Evolutionary conservation across 2,329 filamentous ascomycete species (phyloP).

Genomic region (Cytospora chrysosperma): DNA sequence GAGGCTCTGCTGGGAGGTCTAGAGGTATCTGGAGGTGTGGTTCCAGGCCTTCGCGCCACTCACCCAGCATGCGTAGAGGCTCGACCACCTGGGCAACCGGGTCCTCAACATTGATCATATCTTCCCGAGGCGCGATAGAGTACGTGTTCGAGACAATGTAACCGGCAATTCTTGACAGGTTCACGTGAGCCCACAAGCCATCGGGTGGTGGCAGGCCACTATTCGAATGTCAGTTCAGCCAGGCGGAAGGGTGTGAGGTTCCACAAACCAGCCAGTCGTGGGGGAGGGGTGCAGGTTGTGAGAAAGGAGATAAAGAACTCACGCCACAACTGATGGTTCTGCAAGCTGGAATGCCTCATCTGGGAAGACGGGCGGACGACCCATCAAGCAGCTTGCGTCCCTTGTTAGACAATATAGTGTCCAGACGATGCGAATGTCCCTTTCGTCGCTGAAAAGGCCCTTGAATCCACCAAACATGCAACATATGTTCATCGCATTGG

Average conservation of each 20-base stretch:
- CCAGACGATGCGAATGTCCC: slow-evolving; percentile 49
- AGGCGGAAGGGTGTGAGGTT: not conserved
- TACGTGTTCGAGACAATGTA: slow-evolving; percentile 50
- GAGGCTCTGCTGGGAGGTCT: slow-evolving; percentile 34
- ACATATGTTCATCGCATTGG: slow-evolving; percentile 47
- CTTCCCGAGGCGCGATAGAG: slow-evolving; percentile 34
- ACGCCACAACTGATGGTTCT: slow-evolving; percentile 42
- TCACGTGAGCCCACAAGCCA: slow-evolving; percentile 46
- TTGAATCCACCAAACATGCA: slow-evolving; percentile 49
- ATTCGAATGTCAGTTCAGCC: slow-evolving; percentile 7
- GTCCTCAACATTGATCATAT: not conserved
- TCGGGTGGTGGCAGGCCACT: slow-evolving; percentile 44
- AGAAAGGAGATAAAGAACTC: slow-evolving; percentile 29
- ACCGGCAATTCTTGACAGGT: slow-evolving; percentile 47
- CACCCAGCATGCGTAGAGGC: slow-evolving; percentile 42
- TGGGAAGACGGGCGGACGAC: slow-evolving; percentile 45
- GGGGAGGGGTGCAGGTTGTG: not conserved
- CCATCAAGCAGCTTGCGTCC: slow-evolving; percentile 48
- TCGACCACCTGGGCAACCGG: slow-evolving; percentile 37
- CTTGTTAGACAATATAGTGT: slow-evolving; percentile 52
- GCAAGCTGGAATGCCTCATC: slow-evolving; percentile 48
- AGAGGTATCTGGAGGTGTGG: slow-evolving; percentile 37
- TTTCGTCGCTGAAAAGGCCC: slow-evolving; percentile 42
- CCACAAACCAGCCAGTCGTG: not conserved
- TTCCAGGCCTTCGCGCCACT: slow-evolving; percentile 31